phyloP scores from a whole-genome alignment of 192 early-diverging fungal species.

The Chytriomyces hyalinus region DNA sequence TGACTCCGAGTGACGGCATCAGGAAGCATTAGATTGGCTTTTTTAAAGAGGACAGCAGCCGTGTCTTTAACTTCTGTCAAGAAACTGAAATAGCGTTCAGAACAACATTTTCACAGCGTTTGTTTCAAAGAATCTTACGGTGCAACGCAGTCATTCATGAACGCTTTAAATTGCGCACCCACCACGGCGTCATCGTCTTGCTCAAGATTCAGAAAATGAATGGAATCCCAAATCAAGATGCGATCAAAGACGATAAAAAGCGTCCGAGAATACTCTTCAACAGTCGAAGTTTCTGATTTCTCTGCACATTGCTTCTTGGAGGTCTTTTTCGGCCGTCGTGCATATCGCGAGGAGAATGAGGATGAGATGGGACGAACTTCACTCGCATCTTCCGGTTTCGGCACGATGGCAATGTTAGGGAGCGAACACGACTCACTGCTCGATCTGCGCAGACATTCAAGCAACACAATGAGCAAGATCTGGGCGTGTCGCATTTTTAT shows the following conservation, averaged over 20 bases:
- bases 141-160: conserved; percentile 21
- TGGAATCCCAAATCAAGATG: conserved; percentile 25
- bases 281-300: conserved; percentile 1
- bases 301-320: neutral
- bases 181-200: neutral
- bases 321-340: no score
- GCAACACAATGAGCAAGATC: neutral
- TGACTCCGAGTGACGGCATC: no score
- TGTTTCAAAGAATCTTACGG: neutral
- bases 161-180: conserved; percentile 8
- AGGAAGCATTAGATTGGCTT: no score
- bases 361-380: neutral
- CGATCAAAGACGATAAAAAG: conserved; percentile 22
- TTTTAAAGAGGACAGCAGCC: no score
- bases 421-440: neutral
- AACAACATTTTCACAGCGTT: neutral
- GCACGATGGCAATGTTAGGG: neutral
- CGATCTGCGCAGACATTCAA: conserved; percentile 7
- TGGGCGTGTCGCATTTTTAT: neutral
- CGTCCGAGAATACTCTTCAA: neutral
- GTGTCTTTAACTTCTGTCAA: no score
- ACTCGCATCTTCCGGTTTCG: neutral
- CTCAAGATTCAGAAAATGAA: conserved; percentile 5
- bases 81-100: neutral
- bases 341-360: neutral